Conservation (phyloP, 192 early-diverging fungal species). For the Umbelopsis vinacea region DNA sequence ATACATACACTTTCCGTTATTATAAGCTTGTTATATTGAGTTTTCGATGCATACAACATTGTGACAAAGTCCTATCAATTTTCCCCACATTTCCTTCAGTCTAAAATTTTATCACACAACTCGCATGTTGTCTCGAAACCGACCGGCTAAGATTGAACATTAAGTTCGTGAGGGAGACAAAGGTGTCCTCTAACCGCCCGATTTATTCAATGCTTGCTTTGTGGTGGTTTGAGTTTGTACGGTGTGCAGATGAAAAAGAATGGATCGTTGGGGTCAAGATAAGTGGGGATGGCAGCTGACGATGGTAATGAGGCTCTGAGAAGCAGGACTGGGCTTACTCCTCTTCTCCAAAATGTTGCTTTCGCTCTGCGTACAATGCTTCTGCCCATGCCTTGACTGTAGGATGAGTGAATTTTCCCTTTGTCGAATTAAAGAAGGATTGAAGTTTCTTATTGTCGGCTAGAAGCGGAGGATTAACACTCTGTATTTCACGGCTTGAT, state of each 20-base stretch:
- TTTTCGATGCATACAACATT: background rate
- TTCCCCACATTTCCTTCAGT: background rate
- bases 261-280: too few relatives aligned
- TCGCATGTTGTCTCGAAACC: background rate
- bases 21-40: background rate
- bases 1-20: background rate
- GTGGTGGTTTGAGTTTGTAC: too few relatives aligned
- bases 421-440: slow-evolving; percentile 81
- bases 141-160: background rate
- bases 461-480: slow-evolving; percentile 21
- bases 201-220: too few relatives aligned
- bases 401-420: slow-evolving; percentile 83
- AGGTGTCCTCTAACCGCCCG: background rate
- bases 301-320: background rate
- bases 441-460: slow-evolving; percentile 66
- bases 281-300: background rate
- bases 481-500: background rate
- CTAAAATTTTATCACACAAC: background rate
- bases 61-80: background rate
- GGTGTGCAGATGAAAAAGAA: too few relatives aligned
- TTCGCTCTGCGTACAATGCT: slow-evolving; percentile 68
- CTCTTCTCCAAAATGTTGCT: slow-evolving; percentile 18
- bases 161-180: background rate
- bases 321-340: background rate
- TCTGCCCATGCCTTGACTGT: slow-evolving; percentile 82